Evolutionary conservation across 116 monocot species (phyloP), one percentile per base, ranked within the genome.

Genomic region (Papilionanthe hybrid): DNA sequence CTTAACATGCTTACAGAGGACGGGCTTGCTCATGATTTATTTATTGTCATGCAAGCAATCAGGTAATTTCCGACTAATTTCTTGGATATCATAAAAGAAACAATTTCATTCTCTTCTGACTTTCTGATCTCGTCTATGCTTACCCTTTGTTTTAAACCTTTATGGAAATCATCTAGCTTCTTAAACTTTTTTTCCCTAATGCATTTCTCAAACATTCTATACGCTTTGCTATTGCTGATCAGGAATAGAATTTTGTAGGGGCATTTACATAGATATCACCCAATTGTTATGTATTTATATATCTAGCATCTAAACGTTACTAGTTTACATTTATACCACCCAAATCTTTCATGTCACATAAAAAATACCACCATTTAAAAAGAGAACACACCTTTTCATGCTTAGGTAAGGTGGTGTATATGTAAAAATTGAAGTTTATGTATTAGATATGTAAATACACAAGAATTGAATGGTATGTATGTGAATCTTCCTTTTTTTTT

Each of bases 41-140:
- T 83, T 80, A 87, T 82, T 68, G 83, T 76, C 42, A 90, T 90
- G 80, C 93, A 93, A 83, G 85, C 87, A 58, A 88, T 93, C 65
- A 88, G 93, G 93, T 90, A 90, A 82, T 56, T 80, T 65, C 42
- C 4, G 44, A 20, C 28, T 77, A 48, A 23, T 44, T 47, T 0
- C 49, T 75, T 63, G 63, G 32, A 22, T 65, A 27, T 49, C 28
- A 43, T 44, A 20, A 44, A 5, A 18, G 7, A 73, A 22, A 20
- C 76, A 76, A 29, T 28, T 48, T 49, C 30, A 18, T 50, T 0
- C 76, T 76, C 28, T 80, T 80, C 8, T 53, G 30, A 57, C 15
- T 57, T 7, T 32, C 0, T 22, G 55, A 80, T 13, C 56, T 44
- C 23, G 28, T 79, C 49, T 79, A 45, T 42, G 29, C n/a, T 32